phyloP scores from a whole-genome alignment of 176 grass and related monocot genomes.

The Tillandsia fasciculata region DNA sequence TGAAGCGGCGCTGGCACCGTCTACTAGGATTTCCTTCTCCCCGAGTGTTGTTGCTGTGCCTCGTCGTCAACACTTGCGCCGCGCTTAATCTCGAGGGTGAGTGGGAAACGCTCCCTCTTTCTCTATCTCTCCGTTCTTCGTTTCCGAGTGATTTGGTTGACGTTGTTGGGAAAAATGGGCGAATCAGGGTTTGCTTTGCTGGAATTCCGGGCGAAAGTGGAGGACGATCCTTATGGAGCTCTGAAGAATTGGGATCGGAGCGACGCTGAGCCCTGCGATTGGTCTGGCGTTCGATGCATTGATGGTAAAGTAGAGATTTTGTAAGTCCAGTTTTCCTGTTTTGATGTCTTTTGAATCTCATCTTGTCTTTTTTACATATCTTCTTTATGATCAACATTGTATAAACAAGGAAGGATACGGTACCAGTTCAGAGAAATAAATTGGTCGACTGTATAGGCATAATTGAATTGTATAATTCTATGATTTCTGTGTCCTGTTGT shows the following conservation, averaged over 20 bases:
- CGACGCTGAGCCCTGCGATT: slow-evolving; percentile 46
- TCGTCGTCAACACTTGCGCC: neutral
- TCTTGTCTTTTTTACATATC: neutral
- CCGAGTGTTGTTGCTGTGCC: neutral
- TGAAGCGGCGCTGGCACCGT: neutral
- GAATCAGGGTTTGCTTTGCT: slow-evolving; percentile 62
- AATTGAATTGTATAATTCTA: no score
- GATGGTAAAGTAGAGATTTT: slow-evolving; percentile 71
- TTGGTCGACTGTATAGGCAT: no score
- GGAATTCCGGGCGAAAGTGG: slow-evolving; percentile 56
- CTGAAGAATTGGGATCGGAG: slow-evolving; percentile 64
- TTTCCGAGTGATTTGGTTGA: neutral
- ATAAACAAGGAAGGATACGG: neutral
- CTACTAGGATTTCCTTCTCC: neutral
- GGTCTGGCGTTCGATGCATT: slow-evolving; percentile 58
- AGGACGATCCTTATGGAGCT: slow-evolving; percentile 55
- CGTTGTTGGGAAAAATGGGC: neutral
- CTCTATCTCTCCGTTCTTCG: neutral
- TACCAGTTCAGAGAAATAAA: neutral
- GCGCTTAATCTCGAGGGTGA: slow-evolving; percentile 10
- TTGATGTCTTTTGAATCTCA: neutral
- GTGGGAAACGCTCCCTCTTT: neutral
- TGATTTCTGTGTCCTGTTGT: no score
- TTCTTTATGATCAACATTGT: neutral
- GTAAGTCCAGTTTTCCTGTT: slow-evolving; percentile 40